These are phyloP conservation scores for Beauveria medogensis DNA, from an alignment of 2,329 filamentous ascomycete genomes.

Conservation along the genomic window DNA sequence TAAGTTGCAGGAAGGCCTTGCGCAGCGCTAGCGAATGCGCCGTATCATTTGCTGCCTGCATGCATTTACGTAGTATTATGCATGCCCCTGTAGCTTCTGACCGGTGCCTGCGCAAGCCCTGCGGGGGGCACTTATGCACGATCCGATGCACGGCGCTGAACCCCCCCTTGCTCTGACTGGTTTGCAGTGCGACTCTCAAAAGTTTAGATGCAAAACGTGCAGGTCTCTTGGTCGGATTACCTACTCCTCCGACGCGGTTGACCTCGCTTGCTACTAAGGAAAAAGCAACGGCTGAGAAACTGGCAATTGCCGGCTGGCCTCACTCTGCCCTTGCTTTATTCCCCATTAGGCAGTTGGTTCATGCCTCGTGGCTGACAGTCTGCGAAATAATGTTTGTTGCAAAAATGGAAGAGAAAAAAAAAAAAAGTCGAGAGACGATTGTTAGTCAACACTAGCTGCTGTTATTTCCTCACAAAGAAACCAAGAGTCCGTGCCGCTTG, in stretches of 20 bases:
- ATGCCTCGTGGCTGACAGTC: neutral
- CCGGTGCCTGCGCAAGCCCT: neutral
- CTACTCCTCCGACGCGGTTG: neutral
- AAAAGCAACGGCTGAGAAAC: neutral
- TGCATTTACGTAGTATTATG: neutral
- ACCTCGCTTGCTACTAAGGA: neutral
- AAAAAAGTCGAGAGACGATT: neutral
- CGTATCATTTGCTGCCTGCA: neutral
- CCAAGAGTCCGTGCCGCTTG: neutral
- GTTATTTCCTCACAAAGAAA: neutral
- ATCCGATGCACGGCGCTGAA: constrained; percentile 6
- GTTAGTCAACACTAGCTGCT: neutral
- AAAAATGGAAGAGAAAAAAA: neutral
- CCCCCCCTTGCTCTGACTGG: neutral
- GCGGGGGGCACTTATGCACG: constrained; percentile 5
- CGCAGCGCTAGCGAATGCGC: neutral
- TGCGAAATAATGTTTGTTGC: neutral
- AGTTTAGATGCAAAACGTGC: neutral
- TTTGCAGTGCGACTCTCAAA: neutral
- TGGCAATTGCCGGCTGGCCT: neutral
- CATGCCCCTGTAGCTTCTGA: neutral
- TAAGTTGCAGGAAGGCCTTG: neutral
- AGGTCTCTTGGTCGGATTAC: neutral
- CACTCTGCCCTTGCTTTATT: neutral
- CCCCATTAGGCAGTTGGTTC: neutral